Conservation (phyloP, 2,329 filamentous ascomycete genomes). For the Emydomyces testavorans region DNA sequence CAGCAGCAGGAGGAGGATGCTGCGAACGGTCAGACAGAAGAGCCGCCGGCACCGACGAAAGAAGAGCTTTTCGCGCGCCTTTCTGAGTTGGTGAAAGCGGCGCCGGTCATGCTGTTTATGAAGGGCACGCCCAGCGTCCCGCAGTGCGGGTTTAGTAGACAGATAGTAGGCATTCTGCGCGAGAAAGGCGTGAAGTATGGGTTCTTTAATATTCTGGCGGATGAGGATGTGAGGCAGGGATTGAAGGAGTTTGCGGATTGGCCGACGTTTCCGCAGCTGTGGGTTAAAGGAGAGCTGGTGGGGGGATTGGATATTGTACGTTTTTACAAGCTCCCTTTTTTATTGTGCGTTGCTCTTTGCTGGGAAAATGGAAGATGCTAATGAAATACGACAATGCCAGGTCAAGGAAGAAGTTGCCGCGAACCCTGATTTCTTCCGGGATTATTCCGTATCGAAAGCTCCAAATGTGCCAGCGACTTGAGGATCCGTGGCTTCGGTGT, state of each 20-base stretch:
- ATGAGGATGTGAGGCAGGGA: conserved; percentile 92
- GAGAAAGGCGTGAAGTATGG: conserved; percentile 91
- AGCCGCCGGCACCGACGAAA: conserved; percentile 49
- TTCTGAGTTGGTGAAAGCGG: conserved; percentile 78
- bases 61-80: conserved; percentile 77
- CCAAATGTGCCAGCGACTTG: conserved; percentile 16
- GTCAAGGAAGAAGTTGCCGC: conserved; percentile 87
- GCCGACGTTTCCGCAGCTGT: conserved; percentile 95
- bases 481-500: not conserved
- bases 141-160: conserved; percentile 85
- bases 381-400: conserved; percentile 36
- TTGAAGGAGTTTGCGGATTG: conserved; percentile 97
- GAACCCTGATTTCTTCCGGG: conserved; percentile 68
- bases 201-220: conserved; percentile 97
- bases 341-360: conserved; percentile 2
- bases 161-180: conserved; percentile 73
- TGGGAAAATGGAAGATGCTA: not conserved
- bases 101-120: conserved; percentile 98
- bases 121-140: conserved; percentile 83
- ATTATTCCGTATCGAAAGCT: conserved; percentile 47
- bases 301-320: conserved; percentile 92
- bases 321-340: conserved; percentile 22
- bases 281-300: conserved; percentile 79
- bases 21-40: conserved; percentile 16
- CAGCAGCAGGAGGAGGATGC: conserved; percentile 27